Evolutionary conservation across 345 rosid genomes (phyloP), one percentile per base, ranked within the genome.

Genomic region (Murraya koenigii): DNA sequence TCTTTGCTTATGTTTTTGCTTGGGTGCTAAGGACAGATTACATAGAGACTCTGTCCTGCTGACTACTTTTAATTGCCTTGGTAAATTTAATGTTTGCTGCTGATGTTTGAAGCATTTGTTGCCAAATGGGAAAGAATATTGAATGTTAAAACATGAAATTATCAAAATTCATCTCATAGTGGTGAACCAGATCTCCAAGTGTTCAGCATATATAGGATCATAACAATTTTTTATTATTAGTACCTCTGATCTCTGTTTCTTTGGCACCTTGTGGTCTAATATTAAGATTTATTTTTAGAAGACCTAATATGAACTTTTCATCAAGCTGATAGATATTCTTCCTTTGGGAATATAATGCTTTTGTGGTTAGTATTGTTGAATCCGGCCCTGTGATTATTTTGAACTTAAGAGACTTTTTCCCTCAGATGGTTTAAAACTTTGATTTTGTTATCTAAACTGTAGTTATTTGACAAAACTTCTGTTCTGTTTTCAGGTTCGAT

Each of bases 401-500:
- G 47, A 75, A 65, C 62, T 33, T 0, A 2, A 67, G 28, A 58
- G 23, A 7, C 20, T 32, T 30, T 23, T 71, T 22, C 23, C 23
- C 11, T 10, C 62, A 9, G 77, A 66, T 41, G 33, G 26, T 52
- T 76, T n/a, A 28, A 9, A 47, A 23, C 17, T 62, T 38, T 20
- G 20, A 54, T 28, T 67, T 67, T 72, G 35, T 25, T 72, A 38
- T 36, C 38, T 58, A n/a, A 35, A 36, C 54, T 71, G 6, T 22
- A 9, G 28, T 5, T 33, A 54, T 35, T 6, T 69, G 66, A 54
- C 8, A 22, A n/a, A 25, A 15, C 25, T 25, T 69, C 33, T 35
- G 6, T 55, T 13, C 35, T 32, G 38, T 55, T 75, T 71, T 73
- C 88, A 92, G 93, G 97, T 90, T 15, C 86, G 88, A 70, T 90